Conservation (phyloP, 805 yeast species). For the Candida nemodendra region DNA sequence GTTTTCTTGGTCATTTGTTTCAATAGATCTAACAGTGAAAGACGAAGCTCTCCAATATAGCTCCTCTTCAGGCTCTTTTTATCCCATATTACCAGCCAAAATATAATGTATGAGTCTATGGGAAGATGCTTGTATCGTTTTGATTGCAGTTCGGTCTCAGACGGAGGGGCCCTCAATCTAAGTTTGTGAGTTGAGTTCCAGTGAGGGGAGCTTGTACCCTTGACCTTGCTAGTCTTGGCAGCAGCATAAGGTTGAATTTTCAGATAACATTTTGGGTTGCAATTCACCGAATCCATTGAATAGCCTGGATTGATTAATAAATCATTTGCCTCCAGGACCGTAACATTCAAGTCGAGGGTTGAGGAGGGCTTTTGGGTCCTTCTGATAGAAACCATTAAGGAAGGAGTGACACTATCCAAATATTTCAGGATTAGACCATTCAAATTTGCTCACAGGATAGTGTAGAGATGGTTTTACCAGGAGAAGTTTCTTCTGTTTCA, state of each 20-base stretch:
- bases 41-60: constrained; percentile 30
- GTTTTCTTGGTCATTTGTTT: constrained; percentile 9
- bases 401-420: no score
- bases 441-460: no score
- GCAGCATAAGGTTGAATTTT: constrained; percentile 16
- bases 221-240: constrained; percentile 17
- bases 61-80: constrained; percentile 20
- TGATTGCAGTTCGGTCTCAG: constrained; percentile 1
- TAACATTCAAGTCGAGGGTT: constrained; percentile 15
- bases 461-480: no score
- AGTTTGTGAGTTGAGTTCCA: constrained; percentile 21
- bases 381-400: constrained; percentile 15
- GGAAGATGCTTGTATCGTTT: constrained; percentile 8
- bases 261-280: constrained; percentile 23
- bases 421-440: no score
- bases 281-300: constrained; percentile 7
- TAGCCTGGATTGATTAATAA: constrained; percentile 8
- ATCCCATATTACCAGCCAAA: constrained; percentile 20
- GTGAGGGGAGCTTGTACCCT: constrained; percentile 14
- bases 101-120: constrained; percentile 14
- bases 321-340: constrained; percentile 20
- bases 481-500: no score
- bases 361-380: constrained; percentile 2
- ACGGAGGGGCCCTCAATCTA: constrained; percentile 17
- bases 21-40: constrained; percentile 24